Evolutionary conservation across 345 rosid genomes (phyloP), one percentile per base, ranked within the genome.

Genomic region (Eucalyptus sp.): DNA sequence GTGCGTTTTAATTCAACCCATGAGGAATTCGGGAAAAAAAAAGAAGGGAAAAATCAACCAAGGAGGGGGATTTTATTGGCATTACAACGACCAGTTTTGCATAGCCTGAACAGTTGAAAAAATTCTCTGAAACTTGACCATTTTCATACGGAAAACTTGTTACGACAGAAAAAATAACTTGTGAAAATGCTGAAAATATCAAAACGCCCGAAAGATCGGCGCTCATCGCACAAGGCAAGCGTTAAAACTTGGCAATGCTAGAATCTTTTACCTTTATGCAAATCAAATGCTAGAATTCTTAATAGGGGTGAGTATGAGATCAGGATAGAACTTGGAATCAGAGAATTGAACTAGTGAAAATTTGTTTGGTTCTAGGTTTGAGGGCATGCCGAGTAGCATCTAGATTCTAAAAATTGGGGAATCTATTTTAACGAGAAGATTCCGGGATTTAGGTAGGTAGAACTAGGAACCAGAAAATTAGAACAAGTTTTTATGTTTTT

Each of bases 291-390:
- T 76, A 76, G 46, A 44, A 41, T 76, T 76, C 48, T 37, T 56
- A 56, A 22, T 9, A 56, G 24, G 24, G 24, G 62, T 56, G 29
- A 24, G 29, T 24, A 56, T 10, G 29, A 24, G 24, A 22, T 22
- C 1, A 1, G 1, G 62, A 24, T 56, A 56, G 13, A 24, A 56
- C 13, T 0, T 24, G 29, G 1, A 56, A 24, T 6, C 0, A 56
- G 12, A 56, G 12, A 56, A 56, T 22, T 0, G 0, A 1, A 56
- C 29, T 10, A 56, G 27, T 56, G 12, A 24, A 11, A 56, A 56
- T 24, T 24, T 56, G 29, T 56, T 1, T 0, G 10, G 6, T 56
- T 24, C 12, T 0, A 56, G 0, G 6, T 10, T 56, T 22, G 62
- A 56, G 62, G 29, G 13, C 6, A 4, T 56, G 62, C 0, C 1